Conservation (phyloP, 163 green algal species). For the Chlamydomonas reinhardtii region DNA sequence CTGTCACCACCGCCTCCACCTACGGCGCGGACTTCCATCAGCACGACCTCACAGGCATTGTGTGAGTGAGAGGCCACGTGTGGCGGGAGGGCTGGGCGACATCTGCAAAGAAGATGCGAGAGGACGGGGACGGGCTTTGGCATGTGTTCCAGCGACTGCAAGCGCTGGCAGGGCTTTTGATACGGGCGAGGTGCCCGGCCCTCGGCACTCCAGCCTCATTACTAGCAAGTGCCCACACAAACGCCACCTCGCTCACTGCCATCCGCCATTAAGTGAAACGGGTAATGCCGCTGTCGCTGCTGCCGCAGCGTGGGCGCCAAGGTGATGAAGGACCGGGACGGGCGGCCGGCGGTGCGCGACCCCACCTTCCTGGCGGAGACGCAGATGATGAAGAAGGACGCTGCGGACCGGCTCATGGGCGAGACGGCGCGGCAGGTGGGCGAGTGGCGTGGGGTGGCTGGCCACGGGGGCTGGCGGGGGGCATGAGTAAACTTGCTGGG, state of each 20-base stretch:
- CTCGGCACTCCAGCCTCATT: too few relatives aligned
- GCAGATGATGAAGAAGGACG: slow-evolving; percentile 30
- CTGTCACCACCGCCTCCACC: slow-evolving; percentile 23
- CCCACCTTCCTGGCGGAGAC: slow-evolving; percentile 63
- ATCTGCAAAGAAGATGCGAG: too few relatives aligned
- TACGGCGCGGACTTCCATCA: slow-evolving; percentile 48
- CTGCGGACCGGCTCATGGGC: slow-evolving; percentile 38
- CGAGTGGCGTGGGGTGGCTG: neutral
- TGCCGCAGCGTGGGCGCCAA: slow-evolving; percentile 47
- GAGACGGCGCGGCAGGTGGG: slow-evolving; percentile 7
- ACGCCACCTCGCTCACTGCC: too few relatives aligned
- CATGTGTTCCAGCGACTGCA: too few relatives aligned
- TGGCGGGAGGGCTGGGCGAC: too few relatives aligned
- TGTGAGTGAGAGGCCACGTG: slow-evolving; percentile 8
- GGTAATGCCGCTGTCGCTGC: too few relatives aligned
- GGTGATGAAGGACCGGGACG: slow-evolving; percentile 58
- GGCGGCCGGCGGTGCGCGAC: slow-evolving; percentile 46
- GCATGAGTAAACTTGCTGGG: too few relatives aligned
- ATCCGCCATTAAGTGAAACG: too few relatives aligned
- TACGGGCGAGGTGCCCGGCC: too few relatives aligned
- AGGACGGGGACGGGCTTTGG: too few relatives aligned
- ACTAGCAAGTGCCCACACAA: too few relatives aligned
- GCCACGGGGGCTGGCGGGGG: neutral
- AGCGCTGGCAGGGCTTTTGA: too few relatives aligned
- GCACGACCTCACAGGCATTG: slow-evolving; percentile 45